Evolutionary conservation across 2,329 filamentous ascomycete genomes (phyloP), one percentile per base, ranked within the genome.

Genomic region (Trichoderma atroviride): DNA sequence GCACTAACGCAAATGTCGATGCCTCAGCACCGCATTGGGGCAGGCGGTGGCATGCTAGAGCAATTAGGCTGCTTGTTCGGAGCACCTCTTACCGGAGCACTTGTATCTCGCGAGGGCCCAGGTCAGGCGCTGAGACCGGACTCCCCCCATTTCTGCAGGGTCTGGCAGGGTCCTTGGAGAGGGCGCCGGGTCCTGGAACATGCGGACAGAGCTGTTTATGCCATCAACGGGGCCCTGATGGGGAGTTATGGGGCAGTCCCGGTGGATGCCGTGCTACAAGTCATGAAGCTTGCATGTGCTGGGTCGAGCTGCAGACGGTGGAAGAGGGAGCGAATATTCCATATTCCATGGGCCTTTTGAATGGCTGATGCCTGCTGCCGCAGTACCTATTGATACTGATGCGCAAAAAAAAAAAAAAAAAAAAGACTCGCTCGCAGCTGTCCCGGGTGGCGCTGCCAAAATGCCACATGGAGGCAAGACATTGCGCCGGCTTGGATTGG

Each of bases 381-480:
- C 57, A 35, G 43, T 60, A 35, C 57, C n/a, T n/a, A n/a, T n/a
- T n/a, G n/a, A 22, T 35, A 37, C 58, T 24, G 37, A 24, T 47
- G 47, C 58, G 37, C 37, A 43, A 27, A 60, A 35, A 35, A 11
- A 13, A 11, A 35, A 35, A 11, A 13, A 11, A 35, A 35, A 13
- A 13, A 11, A 14, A 13, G 33, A 4, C 27, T 29, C 9, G 13
- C 52, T 55, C 52, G 35, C 37, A 60, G 37, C 58, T 29, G 19
- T 27, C n/a, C 33, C 31, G 22, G 9, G 60, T 63, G 55, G 55
- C 29, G 29, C n/a, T 57, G 55, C 27, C 40, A 31, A 3, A 33
- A 22, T 47, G 22, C 47, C 61, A 64, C 61, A 53, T 64, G 61
- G 61, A 64, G 43, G 60, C 58, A 22, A 61, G 58, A 61, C 58